Evolutionary conservation across 345 rosid species (phyloP), one percentile per base, ranked within the genome.

Genomic region (Eucalyptus marginata): DNA sequence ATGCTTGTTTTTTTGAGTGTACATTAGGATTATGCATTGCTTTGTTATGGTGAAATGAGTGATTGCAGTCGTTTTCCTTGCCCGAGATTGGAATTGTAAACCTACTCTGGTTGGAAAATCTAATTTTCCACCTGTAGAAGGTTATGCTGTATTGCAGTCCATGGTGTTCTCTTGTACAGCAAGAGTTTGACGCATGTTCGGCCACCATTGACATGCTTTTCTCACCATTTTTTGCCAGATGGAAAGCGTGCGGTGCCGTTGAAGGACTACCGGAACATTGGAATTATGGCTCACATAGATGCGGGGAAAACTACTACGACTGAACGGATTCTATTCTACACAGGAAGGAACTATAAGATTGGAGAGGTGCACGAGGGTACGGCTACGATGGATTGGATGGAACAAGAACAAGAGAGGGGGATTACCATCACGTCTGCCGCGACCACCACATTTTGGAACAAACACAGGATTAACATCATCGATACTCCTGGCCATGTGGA

Each of bases 311-410:
- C 99, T 15, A 98, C 99, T 16, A 98, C 99, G 22, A 98, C 99
- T 0, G 99, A 98, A 91, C 92, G 99, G 86, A 81, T 98, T 91
- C 93, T 98, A 29, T 98, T 89, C 92, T 98, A 96, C 89, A 96
- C 99, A 1, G 99, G 99, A 88, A 93, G 99, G 91, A 98, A 98
- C 94, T 98, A 98, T 92, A 98, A 98, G 91, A 98, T 98, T 44
- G 99, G 99, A 10, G 99, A 98, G 92, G 99, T 98, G 13, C 99
- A 97, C 13, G 99, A 98, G 90, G 99, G 98, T 84, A 98, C 99
- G 7, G 99, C 99, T 62, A 98, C 99, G 43, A 98, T 98, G 99
- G 99, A 98, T 90, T 98, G 99, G 99, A 98, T 98, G 99, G 99
- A 98, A 89, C 99, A 98, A 93, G 99, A 98, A 88, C 99, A 98